Percentiles rank a stretch among this genome's conserved stretches.
Evolutionary conservation across 345 rosid species (phyloP).

Genomic region (Salix viminalis): DNA sequence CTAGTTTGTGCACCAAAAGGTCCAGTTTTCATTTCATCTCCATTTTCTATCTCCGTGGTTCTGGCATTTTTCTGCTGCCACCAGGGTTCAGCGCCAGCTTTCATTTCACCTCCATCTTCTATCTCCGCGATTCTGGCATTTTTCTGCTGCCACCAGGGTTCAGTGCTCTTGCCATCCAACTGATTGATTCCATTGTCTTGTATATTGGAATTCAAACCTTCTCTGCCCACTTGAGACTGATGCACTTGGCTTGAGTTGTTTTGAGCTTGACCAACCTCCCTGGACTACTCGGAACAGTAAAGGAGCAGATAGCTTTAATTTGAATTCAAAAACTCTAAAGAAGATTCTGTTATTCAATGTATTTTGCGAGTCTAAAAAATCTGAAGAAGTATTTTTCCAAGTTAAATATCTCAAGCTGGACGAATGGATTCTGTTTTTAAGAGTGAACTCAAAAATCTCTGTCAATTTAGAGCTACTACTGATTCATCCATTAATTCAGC

Average conservation of each 20-base stretch:
- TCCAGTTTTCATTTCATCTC: slow-evolving; percentile 38
- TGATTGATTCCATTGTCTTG: slow-evolving; percentile 42
- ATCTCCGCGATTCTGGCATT: slow-evolving; percentile 58
- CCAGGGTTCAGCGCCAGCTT: slow-evolving; percentile 40
- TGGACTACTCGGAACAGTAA: slow-evolving; percentile 48
- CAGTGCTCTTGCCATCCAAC: slow-evolving; percentile 30
- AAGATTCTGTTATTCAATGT: neutral
- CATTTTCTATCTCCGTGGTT: slow-evolving; percentile 60
- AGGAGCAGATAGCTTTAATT: neutral
- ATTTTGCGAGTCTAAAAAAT: neutral
- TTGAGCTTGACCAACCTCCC: slow-evolving; percentile 60
- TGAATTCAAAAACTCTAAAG: neutral
- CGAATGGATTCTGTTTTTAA: neutral
- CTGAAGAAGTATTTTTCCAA: neutral
- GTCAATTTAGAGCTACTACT: neutral
- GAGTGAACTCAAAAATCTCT: neutral
- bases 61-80: slow-evolving; percentile 70
- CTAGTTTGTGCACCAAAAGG: slow-evolving; percentile 34
- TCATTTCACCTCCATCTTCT: slow-evolving; percentile 40
- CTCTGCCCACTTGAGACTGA: slow-evolving; percentile 32
- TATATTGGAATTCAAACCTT: slow-evolving; percentile 34
- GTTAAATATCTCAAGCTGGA: neutral
- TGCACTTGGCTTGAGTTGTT: slow-evolving; percentile 37
- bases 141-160: slow-evolving; percentile 76
- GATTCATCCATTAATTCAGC: neutral